Base-by-base conservation (phyloP, 192 early-diverging fungal genomes). In the Diversispora eburnea region DNA sequence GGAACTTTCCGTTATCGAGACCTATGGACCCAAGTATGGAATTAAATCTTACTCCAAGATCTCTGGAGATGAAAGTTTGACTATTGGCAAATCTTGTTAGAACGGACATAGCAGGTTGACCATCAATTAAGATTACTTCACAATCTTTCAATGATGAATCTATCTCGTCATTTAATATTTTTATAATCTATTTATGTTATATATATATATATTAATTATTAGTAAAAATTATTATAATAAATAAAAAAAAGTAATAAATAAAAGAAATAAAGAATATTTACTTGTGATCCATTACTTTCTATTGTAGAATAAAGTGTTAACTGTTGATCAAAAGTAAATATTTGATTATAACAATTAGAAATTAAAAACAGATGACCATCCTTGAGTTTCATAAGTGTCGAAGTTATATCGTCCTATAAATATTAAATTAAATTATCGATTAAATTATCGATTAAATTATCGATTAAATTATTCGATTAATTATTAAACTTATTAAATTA, bases 121-220 rank as follows among this genome's bases (percentile, higher is more conserved):
- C 74, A 72, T 81, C 75, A 58, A 81, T 78, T 19, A 73, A 71
- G 4, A 74, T 76, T 56, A 81, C 80, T 25, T 81, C 80, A 41
- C 77, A 78, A 46, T 78, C 80, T 9, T 72, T 63, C 15, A 77
- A 41, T 10, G n/a, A 63, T 5, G 5, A 3, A 3, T 58, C 57
- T 19, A 22, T 22, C 7, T 9, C n/a, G 22, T 58, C 57, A 58
- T 58, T 25, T 8, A 58, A 58, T 25, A 58, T 58, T 58, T 58
- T 19, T 17, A 58, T 58, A 20, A 8, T 7, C 57, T 58, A 58
- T 17, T 17, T 17, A 54, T 54, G 12, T 54, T 20, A 58, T 58
- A 25, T 20, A 58, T 58, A n/a, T 22, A 22, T 58, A 0, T 8
- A 58, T 19, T 58, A 19, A 58, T 22, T 58, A 58, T 54, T 54